Evolutionary conservation across 208 protist species (phyloP), one percentile per base, ranked within the genome.

Genomic region (Porcisia deanei): DNA sequence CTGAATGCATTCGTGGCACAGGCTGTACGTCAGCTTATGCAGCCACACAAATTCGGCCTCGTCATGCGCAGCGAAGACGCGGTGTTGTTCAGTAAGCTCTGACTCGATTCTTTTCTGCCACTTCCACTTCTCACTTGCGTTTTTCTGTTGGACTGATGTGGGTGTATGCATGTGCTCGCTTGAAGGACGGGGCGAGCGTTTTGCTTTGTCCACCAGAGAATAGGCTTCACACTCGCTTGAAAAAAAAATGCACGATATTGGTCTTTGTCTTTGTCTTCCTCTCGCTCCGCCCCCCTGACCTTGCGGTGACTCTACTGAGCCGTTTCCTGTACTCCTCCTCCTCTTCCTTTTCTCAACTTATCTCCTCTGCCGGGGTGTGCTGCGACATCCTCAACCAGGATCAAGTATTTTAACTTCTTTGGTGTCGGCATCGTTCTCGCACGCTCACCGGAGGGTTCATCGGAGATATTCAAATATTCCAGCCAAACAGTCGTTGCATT

Each of bases 11-110:
- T 96, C 80, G 87, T 91, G 2, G 65, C 69, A 8, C 59, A 80
- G 66, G 85, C 82, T 0, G 88, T 94, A 30, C 75, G 81, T 37
- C 82, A 92, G 75, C 85, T 96, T 5, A 83, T 94, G 73, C 90
- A 86, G 52, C 90, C 90, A 7, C 79, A 87, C 22, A 75, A 87
- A 41, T 88, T 88, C 70, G 86, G 87, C 14, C 90, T 96, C 55
- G 10, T 77, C 58, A 83, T 80, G 43, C 89, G 90, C 18, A 22
- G 53, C 10, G 76, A 84, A 69, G 79, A 86, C 47, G 55, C 67
- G 0, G 45, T 20, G 47, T 53, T 58, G 64, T 74, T 82, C 43
- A 75, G 77, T 69, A 77, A 70, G 25, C 63, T 82, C 0, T 82
- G 63, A 55, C 71, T 22, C 7, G 20, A 7, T 59, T 16, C 58